phyloP scores from a whole-genome alignment of 768 basidiomycete species.

The Leccinum subtestaceum region DNA sequence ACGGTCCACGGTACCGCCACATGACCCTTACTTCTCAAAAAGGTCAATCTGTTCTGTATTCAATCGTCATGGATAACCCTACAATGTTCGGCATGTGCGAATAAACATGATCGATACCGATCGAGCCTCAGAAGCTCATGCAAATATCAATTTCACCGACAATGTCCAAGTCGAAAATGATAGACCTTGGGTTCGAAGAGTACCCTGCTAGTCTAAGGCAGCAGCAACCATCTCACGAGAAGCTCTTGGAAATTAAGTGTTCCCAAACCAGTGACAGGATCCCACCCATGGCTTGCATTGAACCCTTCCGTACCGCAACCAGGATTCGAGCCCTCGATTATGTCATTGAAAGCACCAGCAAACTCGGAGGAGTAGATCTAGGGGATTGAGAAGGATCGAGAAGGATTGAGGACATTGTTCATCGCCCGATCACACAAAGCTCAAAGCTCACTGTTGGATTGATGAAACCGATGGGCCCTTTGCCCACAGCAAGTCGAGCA shows the following conservation, averaged over 20 bases:
- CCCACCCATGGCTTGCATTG: conserved; percentile 36
- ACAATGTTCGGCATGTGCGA: no score
- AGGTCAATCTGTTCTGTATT: no score
- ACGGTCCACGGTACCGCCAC: background rate
- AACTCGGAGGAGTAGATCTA: conserved; percentile 47
- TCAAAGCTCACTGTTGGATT: conserved; percentile 38
- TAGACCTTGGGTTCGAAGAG: background rate
- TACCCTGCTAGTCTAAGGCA: conserved; percentile 8
- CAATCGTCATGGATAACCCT: no score
- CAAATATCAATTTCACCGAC: background rate
- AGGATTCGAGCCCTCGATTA: conserved; percentile 42
- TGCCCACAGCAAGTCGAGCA: conserved; percentile 32
- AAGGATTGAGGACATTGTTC: background rate
- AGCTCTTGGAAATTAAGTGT: conserved; percentile 43
- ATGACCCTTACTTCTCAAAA: no score
- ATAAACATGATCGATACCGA: no score
- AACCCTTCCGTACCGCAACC: conserved; percentile 44
- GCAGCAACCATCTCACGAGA: conserved; percentile 35
- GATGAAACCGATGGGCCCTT: conserved; percentile 40
- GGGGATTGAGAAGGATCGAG: background rate
- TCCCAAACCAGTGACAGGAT: conserved; percentile 48
- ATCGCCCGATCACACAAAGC: background rate
- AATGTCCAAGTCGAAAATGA: background rate
- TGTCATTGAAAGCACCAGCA: conserved; percentile 45
- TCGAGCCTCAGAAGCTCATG: background rate